Percentiles rank a stretch among this genome's conserved stretches.
Conservation (phyloP, 2,329 filamentous ascomycete genomes). For the Colletotrichum sublineola region DNA sequence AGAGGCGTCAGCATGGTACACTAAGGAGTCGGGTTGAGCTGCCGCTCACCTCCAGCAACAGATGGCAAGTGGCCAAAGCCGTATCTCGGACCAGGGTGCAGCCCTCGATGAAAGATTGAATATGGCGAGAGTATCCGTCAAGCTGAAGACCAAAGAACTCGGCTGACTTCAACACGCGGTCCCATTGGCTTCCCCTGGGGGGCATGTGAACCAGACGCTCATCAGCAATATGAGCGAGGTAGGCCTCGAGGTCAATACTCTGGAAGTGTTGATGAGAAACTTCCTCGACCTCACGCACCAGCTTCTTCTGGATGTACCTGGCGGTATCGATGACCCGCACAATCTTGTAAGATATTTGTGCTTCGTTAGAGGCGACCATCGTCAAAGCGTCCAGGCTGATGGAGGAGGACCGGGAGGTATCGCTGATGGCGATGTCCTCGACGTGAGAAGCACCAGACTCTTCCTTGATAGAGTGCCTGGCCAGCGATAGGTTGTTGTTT, state of each 20-base stretch:
- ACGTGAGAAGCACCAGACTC: neutral
- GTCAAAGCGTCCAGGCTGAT: slow-evolving; percentile 21
- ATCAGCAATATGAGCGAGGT: slow-evolving; percentile 54
- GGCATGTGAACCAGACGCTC: slow-evolving; percentile 58
- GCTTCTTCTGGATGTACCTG: slow-evolving; percentile 7
- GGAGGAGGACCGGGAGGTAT: slow-evolving; percentile 24
- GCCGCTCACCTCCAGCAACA: slow-evolving; percentile 54
- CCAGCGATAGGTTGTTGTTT: slow-evolving; percentile 9
- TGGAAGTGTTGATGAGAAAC: slow-evolving; percentile 26
- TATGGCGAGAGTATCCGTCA: slow-evolving; percentile 51
- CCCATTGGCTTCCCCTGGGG: slow-evolving; percentile 56
- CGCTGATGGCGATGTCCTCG: slow-evolving; percentile 15
- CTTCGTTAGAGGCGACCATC: slow-evolving; percentile 8
- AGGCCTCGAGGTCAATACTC: slow-evolving; percentile 42
- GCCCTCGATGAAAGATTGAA: slow-evolving; percentile 47
- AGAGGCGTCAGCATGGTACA: neutral
- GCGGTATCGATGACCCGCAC: slow-evolving; percentile 24
- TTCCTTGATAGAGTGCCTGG: slow-evolving; percentile 22
- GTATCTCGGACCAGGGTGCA: slow-evolving; percentile 46
- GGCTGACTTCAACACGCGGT: slow-evolving; percentile 55
- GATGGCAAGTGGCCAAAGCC: slow-evolving; percentile 54
- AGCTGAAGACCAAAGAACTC: slow-evolving; percentile 58
- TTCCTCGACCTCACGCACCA: slow-evolving; percentile 31
- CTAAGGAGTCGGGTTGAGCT: fast-evolving
- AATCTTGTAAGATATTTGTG: neutral